Percentiles rank a stretch among this genome's conserved stretches.
phyloP scores from a whole-genome alignment of 257 asterid genomes.

The Solanum raphanifolium region DNA sequence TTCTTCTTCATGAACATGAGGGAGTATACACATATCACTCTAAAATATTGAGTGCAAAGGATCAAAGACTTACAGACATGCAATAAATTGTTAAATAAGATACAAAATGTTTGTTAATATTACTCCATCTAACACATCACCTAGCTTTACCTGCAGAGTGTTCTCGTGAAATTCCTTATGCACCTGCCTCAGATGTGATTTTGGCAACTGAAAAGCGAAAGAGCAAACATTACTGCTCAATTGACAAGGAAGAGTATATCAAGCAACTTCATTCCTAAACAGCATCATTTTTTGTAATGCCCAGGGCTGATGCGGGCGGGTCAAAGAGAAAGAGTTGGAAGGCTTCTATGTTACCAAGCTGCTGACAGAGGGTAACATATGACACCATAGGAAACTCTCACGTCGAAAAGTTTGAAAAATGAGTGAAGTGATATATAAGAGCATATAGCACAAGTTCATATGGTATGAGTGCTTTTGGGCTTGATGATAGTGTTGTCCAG shows the following conservation, averaged over 20 bases:
- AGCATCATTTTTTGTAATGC: neutral
- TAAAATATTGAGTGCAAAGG: neutral
- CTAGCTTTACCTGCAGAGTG: constrained; percentile 40
- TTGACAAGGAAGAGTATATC: neutral
- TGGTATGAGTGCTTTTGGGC: neutral
- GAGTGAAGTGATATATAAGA: neutral
- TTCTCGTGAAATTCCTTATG: constrained; percentile 62
- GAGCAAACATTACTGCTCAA: neutral
- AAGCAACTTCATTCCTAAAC: neutral
- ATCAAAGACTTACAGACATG: neutral
- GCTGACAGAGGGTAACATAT: neutral
- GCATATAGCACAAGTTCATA: neutral
- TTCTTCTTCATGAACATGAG: neutral
- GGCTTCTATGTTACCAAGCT: neutral
- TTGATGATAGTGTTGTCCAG: neutral
- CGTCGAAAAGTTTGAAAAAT: neutral
- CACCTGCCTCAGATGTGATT: constrained; percentile 68
- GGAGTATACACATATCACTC: neutral
- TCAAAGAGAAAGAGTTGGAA: neutral
- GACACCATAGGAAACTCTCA: neutral
- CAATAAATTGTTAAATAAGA: neutral
- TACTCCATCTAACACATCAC: neutral
- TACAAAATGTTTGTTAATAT: neutral
- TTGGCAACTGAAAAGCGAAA: constrained; percentile 49
- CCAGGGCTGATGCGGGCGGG: neutral